phyloP scores from a whole-genome alignment of 805 yeast genomes.

The Saccharomyces mikatae region DNA sequence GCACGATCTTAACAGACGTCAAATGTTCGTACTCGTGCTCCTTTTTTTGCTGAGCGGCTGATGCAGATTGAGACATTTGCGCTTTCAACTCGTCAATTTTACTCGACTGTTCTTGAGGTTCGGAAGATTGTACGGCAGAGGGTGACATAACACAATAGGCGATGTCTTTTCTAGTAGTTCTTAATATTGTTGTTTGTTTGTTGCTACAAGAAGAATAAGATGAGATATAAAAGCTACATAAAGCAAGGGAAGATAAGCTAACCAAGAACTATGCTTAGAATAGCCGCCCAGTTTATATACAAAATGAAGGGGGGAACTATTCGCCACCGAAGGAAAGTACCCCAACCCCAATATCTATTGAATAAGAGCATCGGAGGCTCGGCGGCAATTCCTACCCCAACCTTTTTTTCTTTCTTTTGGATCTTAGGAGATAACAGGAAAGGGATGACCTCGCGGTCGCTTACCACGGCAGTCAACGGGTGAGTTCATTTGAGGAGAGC shows the following conservation, averaged over 20 bases:
- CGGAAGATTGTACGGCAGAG: conserved; percentile 3
- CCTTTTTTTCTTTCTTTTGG: neutral
- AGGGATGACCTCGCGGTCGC: neutral
- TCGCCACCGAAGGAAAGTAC: neutral
- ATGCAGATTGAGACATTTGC: conserved; percentile 1
- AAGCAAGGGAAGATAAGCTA: neutral
- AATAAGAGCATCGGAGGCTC: neutral
- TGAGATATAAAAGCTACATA: neutral
- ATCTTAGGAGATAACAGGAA: neutral
- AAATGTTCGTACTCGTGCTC: conserved; percentile 23
- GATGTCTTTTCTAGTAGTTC: neutral
- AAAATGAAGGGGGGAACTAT: neutral
- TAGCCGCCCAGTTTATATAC: neutral
- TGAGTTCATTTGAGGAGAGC: neutral
- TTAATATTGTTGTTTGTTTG: neutral
- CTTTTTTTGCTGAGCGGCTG: conserved; percentile 1
- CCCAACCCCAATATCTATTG: neutral
- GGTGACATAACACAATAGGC: conserved; percentile 4
- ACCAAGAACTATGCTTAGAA: neutral
- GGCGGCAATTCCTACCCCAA: neutral
- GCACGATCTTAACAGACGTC: conserved; percentile 18
- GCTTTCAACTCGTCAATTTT: conserved; percentile 7
- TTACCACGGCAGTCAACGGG: neutral
- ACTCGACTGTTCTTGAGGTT: conserved; percentile 2
- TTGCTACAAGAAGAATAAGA: neutral